Evolutionary conservation across 257 asterid species (phyloP), one percentile per base, ranked within the genome.

Genomic region (Solanum gracilifrons): DNA sequence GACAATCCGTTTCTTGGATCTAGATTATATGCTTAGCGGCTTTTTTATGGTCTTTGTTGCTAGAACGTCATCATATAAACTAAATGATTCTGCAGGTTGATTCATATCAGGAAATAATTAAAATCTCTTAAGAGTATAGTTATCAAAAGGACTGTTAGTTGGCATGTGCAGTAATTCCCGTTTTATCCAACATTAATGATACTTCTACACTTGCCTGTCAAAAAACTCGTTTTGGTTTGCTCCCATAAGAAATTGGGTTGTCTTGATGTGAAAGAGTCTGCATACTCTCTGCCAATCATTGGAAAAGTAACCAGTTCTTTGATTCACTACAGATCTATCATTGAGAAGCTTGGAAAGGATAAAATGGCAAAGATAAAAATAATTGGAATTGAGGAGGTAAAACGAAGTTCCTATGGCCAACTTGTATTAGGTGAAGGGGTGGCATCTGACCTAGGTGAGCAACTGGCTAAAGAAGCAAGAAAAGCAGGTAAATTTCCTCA

Each of bases 381-480:
- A 58, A 87, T 95, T 85, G 99, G 98, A 83, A 92, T 90, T 55
- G 92, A 89, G 10, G 98, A 95, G 88, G 96, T 95, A 80, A 93
- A 95, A 89, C 90, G 89, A 80, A 97, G 99, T 90, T 93, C 92
- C 64, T 97, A 97, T 41, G 94, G 96, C 39, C 99, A 95, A 90
- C 96, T 97, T 85, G 96, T 95, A 87, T 92, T 90, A 87, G 98
- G 98, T 7, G 90, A 92, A 90, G 98, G 96, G 83, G 95, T 89
- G 35, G 92, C 98, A 29, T 92, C 97, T 89, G 92, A 96, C 88
- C 90, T 95, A 88, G 99, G 96, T 32, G 98, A 97, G 77, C 94
- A 90, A 90, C 89, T 95, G 88, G 99, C 98, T 32, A 93, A 92
- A 88, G 98, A 90, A 94, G 98, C 90, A 90, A 90, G 90, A 91